These are phyloP conservation scores for Calonectria leucothoes DNA, from an alignment of 2,329 filamentous ascomycete species.

Conservation along the genomic window DNA sequence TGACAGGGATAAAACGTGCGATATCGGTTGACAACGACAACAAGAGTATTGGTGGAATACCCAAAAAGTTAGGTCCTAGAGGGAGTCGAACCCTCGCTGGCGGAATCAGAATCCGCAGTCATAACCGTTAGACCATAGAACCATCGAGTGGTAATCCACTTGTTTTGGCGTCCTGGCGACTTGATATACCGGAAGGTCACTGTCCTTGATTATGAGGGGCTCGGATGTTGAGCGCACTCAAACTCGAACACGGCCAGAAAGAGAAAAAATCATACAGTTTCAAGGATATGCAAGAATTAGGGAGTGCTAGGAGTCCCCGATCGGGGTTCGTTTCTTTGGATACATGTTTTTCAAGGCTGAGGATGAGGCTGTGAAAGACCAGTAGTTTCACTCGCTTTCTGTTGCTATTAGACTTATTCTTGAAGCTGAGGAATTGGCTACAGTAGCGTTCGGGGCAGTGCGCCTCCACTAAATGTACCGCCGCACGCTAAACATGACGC, in stretches of 20 bases:
- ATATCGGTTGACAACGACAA: neutral
- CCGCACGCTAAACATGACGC: conserved; percentile 2
- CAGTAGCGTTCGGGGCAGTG: neutral
- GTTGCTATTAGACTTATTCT: neutral
- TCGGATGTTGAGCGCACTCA: neutral
- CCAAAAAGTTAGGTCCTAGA: conserved; percentile 34
- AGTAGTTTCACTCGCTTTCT: neutral
- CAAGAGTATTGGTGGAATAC: neutral
- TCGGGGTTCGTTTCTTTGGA: too few species aligned
- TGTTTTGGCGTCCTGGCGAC: conserved; percentile 4
- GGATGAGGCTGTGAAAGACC: neutral
- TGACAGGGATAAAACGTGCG: neutral
- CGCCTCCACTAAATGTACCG: neutral
- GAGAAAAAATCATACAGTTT: neutral
- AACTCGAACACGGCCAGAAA: neutral
- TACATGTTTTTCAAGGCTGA: neutral
- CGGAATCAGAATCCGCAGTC: conserved; percentile 45
- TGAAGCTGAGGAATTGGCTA: neutral
- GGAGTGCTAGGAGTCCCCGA: too few species aligned
- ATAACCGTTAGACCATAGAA: conserved; percentile 39
- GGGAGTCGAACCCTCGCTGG: conserved; percentile 44
- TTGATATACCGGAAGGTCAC: neutral
- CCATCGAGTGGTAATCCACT: conserved; percentile 18
- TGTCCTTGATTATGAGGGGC: neutral
- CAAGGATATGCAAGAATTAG: too few species aligned